Evolutionary conservation across 257 asterid genomes (phyloP).

Genomic region (Linderniella brevidens): DNA sequence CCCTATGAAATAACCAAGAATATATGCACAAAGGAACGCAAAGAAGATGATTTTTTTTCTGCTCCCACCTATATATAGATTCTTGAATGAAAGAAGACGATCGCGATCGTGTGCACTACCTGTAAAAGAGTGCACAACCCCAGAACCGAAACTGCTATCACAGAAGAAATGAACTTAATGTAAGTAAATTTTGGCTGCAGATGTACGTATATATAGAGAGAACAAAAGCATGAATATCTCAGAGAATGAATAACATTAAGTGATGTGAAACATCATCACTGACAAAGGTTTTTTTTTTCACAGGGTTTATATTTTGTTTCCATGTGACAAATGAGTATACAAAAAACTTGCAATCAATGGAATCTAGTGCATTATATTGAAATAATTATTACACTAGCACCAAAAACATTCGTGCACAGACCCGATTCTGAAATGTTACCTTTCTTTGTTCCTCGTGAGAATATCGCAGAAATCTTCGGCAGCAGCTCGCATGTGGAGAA

Average conservation of each 20-base stretch:
- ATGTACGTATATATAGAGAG: too few species aligned
- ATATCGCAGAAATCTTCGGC: constrained; percentile 75
- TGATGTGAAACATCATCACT: too few species aligned
- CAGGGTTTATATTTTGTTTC: too few species aligned
- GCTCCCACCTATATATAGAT: constrained; percentile 62
- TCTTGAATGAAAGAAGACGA: constrained; percentile 50
- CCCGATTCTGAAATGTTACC: constrained; percentile 23
- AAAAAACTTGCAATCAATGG: too few species aligned
- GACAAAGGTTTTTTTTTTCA: too few species aligned
- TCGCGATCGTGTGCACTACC: constrained; percentile 81
- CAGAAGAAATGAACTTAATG: constrained; percentile 3
- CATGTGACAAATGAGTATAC: too few species aligned
- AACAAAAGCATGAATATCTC: too few species aligned
- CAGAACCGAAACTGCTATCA: constrained; percentile 46
- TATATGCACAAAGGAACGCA: constrained; percentile 6
- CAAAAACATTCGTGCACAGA: not conserved
- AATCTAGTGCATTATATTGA: too few species aligned
- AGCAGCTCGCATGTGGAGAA: constrained; percentile 99
- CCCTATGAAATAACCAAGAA: not conserved
- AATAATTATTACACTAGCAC: not conserved
- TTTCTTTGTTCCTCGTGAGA: constrained; percentile 46
- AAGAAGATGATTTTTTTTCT: constrained; percentile 3
- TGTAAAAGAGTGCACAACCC: constrained; percentile 91
- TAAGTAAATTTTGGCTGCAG: not conserved
- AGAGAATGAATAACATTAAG: too few species aligned